phyloP scores from a whole-genome alignment of 2,329 filamentous ascomycete genomes.

The Pezicula carpinea region DNA sequence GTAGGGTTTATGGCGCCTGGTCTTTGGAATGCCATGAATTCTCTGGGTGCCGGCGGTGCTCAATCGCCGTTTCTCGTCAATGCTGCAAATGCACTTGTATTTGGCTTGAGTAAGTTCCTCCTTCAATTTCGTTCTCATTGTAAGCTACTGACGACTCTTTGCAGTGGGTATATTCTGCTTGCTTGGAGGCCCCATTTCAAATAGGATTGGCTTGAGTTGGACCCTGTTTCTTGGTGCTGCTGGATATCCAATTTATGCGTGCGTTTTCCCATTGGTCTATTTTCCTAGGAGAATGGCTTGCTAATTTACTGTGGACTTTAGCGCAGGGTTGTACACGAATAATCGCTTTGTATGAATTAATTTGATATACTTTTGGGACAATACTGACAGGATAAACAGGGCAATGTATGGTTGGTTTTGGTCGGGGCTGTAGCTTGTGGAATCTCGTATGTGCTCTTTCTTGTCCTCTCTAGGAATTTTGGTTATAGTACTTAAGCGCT shows the following conservation, averaged over 20 bases:
- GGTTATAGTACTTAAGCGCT: not conserved
- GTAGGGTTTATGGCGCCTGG: slow-evolving; percentile 35
- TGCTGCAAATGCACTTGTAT: slow-evolving; percentile 40
- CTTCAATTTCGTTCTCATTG: slow-evolving; percentile 53
- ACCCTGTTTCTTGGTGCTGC: slow-evolving; percentile 50
- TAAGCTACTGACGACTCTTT: slow-evolving; percentile 48
- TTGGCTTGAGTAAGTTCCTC: slow-evolving; percentile 49
- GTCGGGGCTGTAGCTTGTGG: slow-evolving; percentile 66
- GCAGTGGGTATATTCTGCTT: slow-evolving; percentile 45
- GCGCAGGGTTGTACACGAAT: slow-evolving; percentile 63
- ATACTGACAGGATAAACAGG: slow-evolving; percentile 20
- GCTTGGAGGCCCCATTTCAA: slow-evolving; percentile 57
- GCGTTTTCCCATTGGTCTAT: slow-evolving; percentile 4
- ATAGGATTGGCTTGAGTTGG: slow-evolving; percentile 64
- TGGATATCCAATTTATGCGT: slow-evolving; percentile 36
- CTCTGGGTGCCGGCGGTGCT: slow-evolving; percentile 36
- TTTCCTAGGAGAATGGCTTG: not conserved
- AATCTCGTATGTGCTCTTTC: slow-evolving; percentile 29
- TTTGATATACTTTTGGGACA: slow-evolving; percentile 41
- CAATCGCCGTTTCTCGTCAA: slow-evolving; percentile 37
- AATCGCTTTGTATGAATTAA: slow-evolving; percentile 52
- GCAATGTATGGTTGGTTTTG: slow-evolving; percentile 61
- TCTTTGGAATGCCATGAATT: slow-evolving; percentile 39
- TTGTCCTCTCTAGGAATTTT: not conserved
- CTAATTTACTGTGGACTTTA: not conserved